Evolutionary conservation across 805 yeast genomes (phyloP).

Genomic region (Cyberlindnera nakhonratchasimensis): DNA sequence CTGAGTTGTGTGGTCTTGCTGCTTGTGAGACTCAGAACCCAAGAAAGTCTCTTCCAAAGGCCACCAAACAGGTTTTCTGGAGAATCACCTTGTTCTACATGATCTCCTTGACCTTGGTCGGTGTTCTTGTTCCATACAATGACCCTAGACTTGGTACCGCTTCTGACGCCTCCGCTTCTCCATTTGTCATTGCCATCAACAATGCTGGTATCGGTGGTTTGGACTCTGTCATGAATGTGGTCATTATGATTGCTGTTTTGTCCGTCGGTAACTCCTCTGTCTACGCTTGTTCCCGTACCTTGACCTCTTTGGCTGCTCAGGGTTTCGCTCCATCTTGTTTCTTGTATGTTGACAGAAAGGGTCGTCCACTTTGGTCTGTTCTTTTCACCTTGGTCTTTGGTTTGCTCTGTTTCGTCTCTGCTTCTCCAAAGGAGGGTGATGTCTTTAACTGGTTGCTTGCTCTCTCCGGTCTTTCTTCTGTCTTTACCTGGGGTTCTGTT

Average conservation of each 20-base stretch:
- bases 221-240: conserved; percentile 59
- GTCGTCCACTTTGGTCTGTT: conserved; percentile 58
- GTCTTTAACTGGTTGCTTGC: conserved; percentile 77
- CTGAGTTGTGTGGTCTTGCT: conserved; percentile 54
- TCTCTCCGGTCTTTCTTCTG: conserved; percentile 72
- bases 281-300: conserved; percentile 52
- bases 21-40: conserved; percentile 56
- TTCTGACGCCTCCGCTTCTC: conserved; percentile 59
- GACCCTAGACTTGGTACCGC: conserved; percentile 54
- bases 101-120: conserved; percentile 52
- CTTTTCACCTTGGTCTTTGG: conserved; percentile 45
- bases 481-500: conserved; percentile 77
- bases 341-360: conserved; percentile 45
- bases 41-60: conserved; percentile 55
- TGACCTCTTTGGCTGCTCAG: conserved; percentile 48
- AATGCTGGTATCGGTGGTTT: conserved; percentile 56
- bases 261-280: conserved; percentile 47
- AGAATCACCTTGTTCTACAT: conserved; percentile 61
- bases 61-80: conserved; percentile 45
- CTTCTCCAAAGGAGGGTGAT: conserved; percentile 49
- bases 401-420: conserved; percentile 57
- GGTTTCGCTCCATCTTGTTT: conserved; percentile 48
- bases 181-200: conserved; percentile 61
- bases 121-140: conserved; percentile 54
- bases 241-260: conserved; percentile 55